Evolutionary conservation across 306 rosid species (phyloP).

Genomic region (Hippophae tibetana): DNA sequence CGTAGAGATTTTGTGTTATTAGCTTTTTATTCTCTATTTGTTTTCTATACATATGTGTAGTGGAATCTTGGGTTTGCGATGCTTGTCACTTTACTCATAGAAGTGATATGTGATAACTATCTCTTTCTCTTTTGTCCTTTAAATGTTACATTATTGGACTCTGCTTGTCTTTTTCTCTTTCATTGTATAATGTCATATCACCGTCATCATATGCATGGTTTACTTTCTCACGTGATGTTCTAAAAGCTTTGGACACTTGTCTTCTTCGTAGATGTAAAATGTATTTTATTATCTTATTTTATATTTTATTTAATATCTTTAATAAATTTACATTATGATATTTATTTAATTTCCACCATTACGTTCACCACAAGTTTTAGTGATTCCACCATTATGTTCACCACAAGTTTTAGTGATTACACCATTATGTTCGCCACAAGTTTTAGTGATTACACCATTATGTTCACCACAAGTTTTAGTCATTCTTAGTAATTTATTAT

Average conservation of each 20-base stretch:
- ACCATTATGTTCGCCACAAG: no score
- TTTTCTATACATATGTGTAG: not conserved
- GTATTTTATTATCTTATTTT: no score
- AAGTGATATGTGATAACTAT: not conserved
- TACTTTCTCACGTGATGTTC: slow-evolving; percentile 14
- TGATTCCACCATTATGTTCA: no score
- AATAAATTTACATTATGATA: no score
- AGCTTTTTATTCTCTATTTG: no score
- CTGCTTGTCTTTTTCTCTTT: not conserved
- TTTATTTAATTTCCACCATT: no score
- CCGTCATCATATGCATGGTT: not conserved
- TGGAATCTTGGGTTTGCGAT: not conserved
- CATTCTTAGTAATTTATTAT: no score
- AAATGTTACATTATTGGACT: slow-evolving; percentile 28
- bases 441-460: no score
- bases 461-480: not conserved
- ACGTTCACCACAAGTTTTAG: no score
- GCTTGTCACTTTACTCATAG: not conserved
- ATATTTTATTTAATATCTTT: no score
- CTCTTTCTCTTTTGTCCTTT: slow-evolving; percentile 22
- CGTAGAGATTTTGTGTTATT: no score
- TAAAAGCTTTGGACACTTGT: slow-evolving; percentile 2
- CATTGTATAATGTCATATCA: slow-evolving; percentile 11
- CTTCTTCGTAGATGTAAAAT: not conserved
- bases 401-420: no score